Conservation (phyloP, 2,329 filamentous ascomycete genomes). For the Nemania sp. region DNA sequence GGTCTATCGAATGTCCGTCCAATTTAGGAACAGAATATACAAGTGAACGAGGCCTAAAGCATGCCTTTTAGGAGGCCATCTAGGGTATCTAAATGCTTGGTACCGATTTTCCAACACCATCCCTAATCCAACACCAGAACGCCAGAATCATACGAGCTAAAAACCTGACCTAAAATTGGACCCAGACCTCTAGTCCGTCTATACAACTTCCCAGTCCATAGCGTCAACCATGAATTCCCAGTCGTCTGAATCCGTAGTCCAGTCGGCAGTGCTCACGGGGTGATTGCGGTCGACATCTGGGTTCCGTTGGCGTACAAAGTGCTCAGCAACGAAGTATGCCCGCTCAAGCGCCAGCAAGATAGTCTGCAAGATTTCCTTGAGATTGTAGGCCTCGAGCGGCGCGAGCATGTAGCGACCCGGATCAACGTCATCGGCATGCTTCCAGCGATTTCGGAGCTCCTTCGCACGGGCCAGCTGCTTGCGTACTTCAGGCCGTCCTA, state of each 20-base stretch:
- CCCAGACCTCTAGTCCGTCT: slow-evolving; percentile 11
- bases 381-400: slow-evolving; percentile 69
- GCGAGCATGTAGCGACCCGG: slow-evolving; percentile 41
- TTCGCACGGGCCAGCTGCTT: slow-evolving; percentile 74
- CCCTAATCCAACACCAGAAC: slow-evolving; percentile 21
- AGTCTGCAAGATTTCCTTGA: slow-evolving; percentile 68
- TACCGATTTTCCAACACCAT: slow-evolving; percentile 16
- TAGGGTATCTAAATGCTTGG: slow-evolving; percentile 22
- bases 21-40: slow-evolving; percentile 19
- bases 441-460: slow-evolving; percentile 78
- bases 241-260: slow-evolving; percentile 55
- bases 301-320: slow-evolving; percentile 54
- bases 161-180: not conserved
- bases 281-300: slow-evolving; percentile 23
- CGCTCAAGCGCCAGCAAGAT: slow-evolving; percentile 71
- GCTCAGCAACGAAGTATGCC: slow-evolving; percentile 65
- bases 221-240: slow-evolving; percentile 71
- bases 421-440: slow-evolving; percentile 68
- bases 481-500: slow-evolving; percentile 68
- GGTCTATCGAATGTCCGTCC: slow-evolving; percentile 5
- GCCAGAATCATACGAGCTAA: slow-evolving; percentile 7
- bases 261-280: slow-evolving; percentile 39
- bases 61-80: slow-evolving; percentile 4
- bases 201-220: slow-evolving; percentile 68
- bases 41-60: slow-evolving; percentile 5